Percentiles rank a stretch among this genome's conserved stretches.
Conservation (phyloP, 345 rosid species). For the Eutrema yunnanense region DNA sequence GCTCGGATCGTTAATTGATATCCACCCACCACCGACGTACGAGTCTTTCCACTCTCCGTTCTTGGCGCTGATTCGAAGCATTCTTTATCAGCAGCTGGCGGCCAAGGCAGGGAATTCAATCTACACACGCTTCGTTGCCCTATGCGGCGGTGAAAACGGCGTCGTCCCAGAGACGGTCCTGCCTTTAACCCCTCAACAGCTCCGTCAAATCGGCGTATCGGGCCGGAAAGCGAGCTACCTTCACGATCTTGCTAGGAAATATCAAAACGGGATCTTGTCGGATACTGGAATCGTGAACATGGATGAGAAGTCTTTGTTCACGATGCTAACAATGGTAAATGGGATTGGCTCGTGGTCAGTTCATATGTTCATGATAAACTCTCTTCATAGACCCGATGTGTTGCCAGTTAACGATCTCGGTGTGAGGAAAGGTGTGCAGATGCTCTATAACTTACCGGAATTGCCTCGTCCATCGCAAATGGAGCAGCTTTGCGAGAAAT, state of each 20-base stretch:
- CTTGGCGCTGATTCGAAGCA: conserved; percentile 78
- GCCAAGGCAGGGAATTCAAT: conserved; percentile 83
- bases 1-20: conserved; percentile 55
- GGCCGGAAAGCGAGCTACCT: conserved; percentile 93
- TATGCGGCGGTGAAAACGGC: conserved; percentile 75
- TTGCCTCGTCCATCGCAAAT: conserved; percentile 92
- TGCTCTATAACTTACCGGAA: conserved; percentile 66
- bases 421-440: conserved; percentile 85
- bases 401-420: conserved; percentile 88
- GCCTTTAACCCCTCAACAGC: conserved; percentile 64
- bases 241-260: conserved; percentile 90
- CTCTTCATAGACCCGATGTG: conserved; percentile 95
- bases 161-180: conserved; percentile 73
- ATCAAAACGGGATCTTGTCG: conserved; percentile 77
- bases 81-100: conserved; percentile 89
- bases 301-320: conserved; percentile 94
- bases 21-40: conserved; percentile 66
- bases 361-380: conserved; percentile 95
- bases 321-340: conserved; percentile 97
- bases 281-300: conserved; percentile 73
- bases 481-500: conserved; percentile 82
- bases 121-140: conserved; percentile 75
- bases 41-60: conserved; percentile 79
- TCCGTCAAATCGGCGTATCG: conserved; percentile 85
- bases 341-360: conserved; percentile 99